A percentile compares a stretch with the other conserved stretches of the same genome.
Conservation (phyloP, 805 yeast species). For the Myxozyma udenii region DNA sequence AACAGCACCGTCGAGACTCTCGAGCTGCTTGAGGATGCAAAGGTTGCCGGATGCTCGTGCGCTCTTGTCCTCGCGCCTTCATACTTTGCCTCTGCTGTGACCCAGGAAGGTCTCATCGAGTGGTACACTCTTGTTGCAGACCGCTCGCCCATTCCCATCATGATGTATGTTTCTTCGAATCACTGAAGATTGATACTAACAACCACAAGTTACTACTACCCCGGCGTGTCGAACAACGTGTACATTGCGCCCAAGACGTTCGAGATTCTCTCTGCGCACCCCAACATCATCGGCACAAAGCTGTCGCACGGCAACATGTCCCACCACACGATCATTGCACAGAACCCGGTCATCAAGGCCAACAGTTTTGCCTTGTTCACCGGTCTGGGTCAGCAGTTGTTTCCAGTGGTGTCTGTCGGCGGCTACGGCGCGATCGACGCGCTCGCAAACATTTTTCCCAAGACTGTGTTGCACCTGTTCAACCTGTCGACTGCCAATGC, state of each 20-base stretch:
- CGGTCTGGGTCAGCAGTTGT: conserved; percentile 52
- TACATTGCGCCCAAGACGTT: conserved; percentile 43
- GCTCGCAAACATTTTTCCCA: conserved; percentile 52
- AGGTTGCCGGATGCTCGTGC: conserved; percentile 35
- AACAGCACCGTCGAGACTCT: conserved; percentile 48
- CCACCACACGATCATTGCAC: conserved; percentile 47
- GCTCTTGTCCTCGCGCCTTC: conserved; percentile 45
- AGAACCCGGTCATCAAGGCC: conserved; percentile 41
- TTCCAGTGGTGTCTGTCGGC: conserved; percentile 50
- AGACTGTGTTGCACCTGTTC: conserved; percentile 45
- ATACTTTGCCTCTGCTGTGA: conserved; percentile 48
- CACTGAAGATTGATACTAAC: background rate
- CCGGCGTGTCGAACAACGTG: conserved; percentile 50
- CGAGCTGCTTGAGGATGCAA: conserved; percentile 34
- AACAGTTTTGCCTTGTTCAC: conserved; percentile 47
- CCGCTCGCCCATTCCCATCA: conserved; percentile 43
- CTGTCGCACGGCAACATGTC: conserved; percentile 53
- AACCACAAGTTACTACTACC: conserved; percentile 42
- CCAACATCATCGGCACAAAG: conserved; percentile 51
- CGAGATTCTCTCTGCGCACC: conserved; percentile 45
- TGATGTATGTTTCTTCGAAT: conserved; percentile 36
- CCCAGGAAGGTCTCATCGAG: conserved; percentile 48
- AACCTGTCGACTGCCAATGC: conserved; percentile 37
- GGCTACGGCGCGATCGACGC: conserved; percentile 54
- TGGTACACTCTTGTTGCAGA: conserved; percentile 48